phyloP scores from a whole-genome alignment of 2,329 filamentous ascomycete genomes.

The Botrytis elliptica region DNA sequence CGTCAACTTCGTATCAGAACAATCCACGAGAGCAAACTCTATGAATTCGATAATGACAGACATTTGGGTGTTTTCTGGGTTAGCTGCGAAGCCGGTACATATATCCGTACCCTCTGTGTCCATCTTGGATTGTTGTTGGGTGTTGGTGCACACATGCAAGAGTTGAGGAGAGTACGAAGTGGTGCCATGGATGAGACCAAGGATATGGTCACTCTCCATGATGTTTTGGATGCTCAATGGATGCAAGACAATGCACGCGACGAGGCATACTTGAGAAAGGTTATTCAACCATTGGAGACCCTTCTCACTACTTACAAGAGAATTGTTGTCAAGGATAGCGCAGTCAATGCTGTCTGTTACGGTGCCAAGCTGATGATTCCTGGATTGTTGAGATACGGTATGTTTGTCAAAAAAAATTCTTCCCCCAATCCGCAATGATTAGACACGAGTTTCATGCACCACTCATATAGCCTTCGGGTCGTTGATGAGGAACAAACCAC shows the following conservation, averaged over 20 bases:
- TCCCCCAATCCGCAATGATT: slow-evolving; percentile 68
- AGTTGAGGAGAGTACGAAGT: slow-evolving; percentile 87
- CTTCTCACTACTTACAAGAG: slow-evolving; percentile 93
- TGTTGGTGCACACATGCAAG: slow-evolving; percentile 97
- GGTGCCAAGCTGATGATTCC: slow-evolving; percentile 99
- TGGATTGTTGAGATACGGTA: slow-evolving; percentile 86
- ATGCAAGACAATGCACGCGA: slow-evolving; percentile 93
- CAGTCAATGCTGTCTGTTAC: slow-evolving; percentile 96
- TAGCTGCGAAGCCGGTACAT: slow-evolving; percentile 96
- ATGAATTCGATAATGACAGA: slow-evolving; percentile 97
- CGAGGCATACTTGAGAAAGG: slow-evolving; percentile 85
- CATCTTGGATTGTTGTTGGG: slow-evolving; percentile 75
- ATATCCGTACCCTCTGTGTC: slow-evolving; percentile 97
- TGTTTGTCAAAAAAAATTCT: slow-evolving; percentile 38
- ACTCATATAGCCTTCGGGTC: slow-evolving; percentile 89
- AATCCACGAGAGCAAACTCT: slow-evolving; percentile 94
- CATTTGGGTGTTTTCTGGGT: slow-evolving; percentile 99
- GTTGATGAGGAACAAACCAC: slow-evolving; percentile 74
- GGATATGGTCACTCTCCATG: slow-evolving; percentile 88
- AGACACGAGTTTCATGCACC: slow-evolving; percentile 94
- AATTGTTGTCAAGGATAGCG: slow-evolving; percentile 94
- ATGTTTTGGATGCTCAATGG: slow-evolving; percentile 95
- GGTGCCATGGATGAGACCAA: slow-evolving; percentile 93
- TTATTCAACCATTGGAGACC: slow-evolving; percentile 90
- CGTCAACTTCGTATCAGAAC: slow-evolving; percentile 96